Conservation (phyloP, 345 rosid genomes). For the Pistacia integerrima region DNA sequence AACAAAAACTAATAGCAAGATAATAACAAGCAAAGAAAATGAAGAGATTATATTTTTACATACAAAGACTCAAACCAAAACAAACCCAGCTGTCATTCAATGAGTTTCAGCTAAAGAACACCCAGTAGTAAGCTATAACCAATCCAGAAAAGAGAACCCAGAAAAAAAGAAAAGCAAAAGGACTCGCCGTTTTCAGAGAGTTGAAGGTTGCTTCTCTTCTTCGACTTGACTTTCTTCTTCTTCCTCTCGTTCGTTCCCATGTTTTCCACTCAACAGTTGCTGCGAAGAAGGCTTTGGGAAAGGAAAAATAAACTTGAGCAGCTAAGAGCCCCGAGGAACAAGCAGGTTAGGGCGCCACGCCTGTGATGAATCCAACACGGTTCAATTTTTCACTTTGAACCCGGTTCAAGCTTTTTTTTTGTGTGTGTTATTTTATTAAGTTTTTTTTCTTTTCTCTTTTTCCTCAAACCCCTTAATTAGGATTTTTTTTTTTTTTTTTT, state of each 20-base stretch:
- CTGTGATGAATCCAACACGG: not conserved
- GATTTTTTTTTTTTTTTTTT: too few species aligned
- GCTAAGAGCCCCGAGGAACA: not conserved
- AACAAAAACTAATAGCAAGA: not conserved
- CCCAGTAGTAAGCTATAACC: not conserved
- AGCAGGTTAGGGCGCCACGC: slow-evolving; percentile 6
- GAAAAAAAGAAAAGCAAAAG: not conserved
- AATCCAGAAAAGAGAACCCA: not conserved
- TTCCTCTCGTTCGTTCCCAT: slow-evolving; percentile 7
- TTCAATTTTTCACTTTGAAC: not conserved
- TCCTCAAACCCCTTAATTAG: too few species aligned
- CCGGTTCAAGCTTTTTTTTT: not conserved
- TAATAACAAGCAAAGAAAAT: not conserved
- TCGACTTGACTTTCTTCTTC: not conserved
- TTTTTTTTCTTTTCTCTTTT: not conserved
- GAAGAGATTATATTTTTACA: not conserved
- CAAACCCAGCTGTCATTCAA: not conserved
- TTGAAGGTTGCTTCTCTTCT: not conserved
- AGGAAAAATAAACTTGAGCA: not conserved
- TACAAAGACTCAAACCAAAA: not conserved
- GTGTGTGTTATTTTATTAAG: too few species aligned
- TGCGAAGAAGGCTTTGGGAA: not conserved
- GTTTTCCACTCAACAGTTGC: not conserved
- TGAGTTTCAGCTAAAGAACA: not conserved
- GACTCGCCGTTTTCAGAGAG: not conserved